These are phyloP conservation scores for Vachellia collinsii DNA, from an alignment of 306 rosid genomes.

Conservation along the genomic window DNA sequence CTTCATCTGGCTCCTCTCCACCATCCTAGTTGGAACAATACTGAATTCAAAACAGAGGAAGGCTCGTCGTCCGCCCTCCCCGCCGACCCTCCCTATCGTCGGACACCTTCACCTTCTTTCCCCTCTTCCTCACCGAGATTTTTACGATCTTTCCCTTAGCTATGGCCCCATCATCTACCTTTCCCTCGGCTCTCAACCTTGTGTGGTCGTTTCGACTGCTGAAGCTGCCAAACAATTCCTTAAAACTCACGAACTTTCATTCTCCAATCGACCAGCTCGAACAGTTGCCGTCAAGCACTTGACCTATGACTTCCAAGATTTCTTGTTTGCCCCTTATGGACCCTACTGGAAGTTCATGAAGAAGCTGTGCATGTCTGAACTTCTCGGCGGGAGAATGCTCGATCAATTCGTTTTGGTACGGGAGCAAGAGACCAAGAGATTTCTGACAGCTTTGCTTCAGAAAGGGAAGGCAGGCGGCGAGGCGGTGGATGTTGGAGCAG, in stretches of 20 bases:
- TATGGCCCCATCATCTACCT: conserved; percentile 53
- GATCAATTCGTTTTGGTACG: conserved; percentile 45
- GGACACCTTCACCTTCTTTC: conserved; percentile 48
- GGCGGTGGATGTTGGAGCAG: conserved; percentile 48
- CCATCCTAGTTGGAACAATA: conserved; percentile 27
- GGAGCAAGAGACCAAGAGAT: conserved; percentile 49
- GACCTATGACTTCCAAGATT: conserved; percentile 44
- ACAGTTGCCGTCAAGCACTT: conserved; percentile 45
- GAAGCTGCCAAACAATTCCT: conserved; percentile 50
- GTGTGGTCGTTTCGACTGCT: conserved; percentile 53
- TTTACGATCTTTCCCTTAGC: conserved; percentile 42
- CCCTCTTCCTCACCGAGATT: conserved; percentile 40
- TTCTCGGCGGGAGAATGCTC: background rate
- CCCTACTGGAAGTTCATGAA: background rate
- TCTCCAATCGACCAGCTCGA: conserved; percentile 42
- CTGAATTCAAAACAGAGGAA: conserved; percentile 22
- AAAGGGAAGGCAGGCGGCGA: conserved; percentile 41
- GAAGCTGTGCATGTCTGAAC: conserved; percentile 8
- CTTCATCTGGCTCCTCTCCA: conserved; percentile 27
- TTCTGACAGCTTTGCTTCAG: conserved; percentile 16
- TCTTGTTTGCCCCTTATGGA: conserved; percentile 49
- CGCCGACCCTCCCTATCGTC: conserved; percentile 44
- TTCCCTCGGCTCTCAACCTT: conserved; percentile 44
- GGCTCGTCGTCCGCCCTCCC: conserved; percentile 42
- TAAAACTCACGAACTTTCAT: conserved; percentile 45